These are phyloP conservation scores for Penicillium subrubescens DNA, from an alignment of 495 filamentous ascomycete genomes.

Conservation along the genomic window DNA sequence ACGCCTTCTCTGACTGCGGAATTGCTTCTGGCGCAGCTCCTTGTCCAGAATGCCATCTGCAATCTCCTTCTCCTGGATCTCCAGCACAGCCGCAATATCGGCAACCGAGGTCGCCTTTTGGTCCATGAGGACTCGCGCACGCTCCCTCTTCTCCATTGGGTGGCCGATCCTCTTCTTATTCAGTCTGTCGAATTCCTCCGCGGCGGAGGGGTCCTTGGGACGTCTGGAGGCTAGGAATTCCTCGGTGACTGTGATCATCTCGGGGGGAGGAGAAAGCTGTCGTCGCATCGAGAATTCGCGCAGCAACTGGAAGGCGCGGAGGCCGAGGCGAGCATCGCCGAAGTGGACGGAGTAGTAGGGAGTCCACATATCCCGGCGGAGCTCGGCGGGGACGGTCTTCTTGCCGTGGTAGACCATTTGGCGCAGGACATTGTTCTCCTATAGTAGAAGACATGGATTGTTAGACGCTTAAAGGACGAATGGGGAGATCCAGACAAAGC, in stretches of 20 bases:
- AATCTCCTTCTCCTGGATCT: slow-evolving; percentile 51
- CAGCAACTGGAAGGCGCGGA: slow-evolving; percentile 74
- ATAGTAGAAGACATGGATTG: not conserved
- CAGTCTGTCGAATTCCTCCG: slow-evolving; percentile 47
- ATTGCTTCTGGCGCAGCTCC: slow-evolving; percentile 10
- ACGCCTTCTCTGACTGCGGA: slow-evolving; percentile 17
- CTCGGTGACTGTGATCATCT: slow-evolving; percentile 53
- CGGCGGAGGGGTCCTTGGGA: slow-evolving; percentile 58
- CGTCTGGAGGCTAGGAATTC: slow-evolving; percentile 54
- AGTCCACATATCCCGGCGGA: slow-evolving; percentile 93
- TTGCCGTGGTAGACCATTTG: slow-evolving; percentile 91
- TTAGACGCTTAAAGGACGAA: not conserved
- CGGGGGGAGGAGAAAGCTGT: slow-evolving; percentile 45
- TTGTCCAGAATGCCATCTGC: slow-evolving; percentile 32
- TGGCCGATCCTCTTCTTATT: slow-evolving; percentile 46
- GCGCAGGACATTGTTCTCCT: slow-evolving; percentile 67
- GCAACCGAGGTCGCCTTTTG: slow-evolving; percentile 88
- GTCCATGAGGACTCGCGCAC: slow-evolving; percentile 71
- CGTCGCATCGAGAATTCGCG: slow-evolving; percentile 69
- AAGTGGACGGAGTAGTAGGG: slow-evolving; percentile 78
- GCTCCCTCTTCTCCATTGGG: slow-evolving; percentile 54
- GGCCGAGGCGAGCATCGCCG: slow-evolving; percentile 63
- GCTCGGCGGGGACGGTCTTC: slow-evolving; percentile 73
- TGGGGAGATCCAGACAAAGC: not conserved
- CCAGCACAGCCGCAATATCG: slow-evolving; percentile 79